A percentile compares a stretch with the other conserved stretches of the same genome.
phyloP scores from a whole-genome alignment of 2,329 filamentous ascomycete genomes.

The Aspergillus sp. region DNA sequence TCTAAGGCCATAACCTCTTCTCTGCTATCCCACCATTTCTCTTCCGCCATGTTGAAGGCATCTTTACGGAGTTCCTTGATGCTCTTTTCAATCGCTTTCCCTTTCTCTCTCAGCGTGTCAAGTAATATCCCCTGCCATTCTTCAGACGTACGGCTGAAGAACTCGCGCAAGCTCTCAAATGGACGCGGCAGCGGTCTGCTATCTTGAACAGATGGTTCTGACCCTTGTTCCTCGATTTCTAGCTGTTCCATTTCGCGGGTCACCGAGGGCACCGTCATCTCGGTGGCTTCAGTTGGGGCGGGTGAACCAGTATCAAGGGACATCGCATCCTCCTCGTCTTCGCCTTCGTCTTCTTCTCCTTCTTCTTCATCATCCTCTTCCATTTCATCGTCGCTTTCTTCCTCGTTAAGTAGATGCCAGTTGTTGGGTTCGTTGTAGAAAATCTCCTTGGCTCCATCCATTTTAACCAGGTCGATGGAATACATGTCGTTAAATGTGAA shows the following conservation, averaged over 20 bases:
- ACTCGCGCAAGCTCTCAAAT: constrained; percentile 87
- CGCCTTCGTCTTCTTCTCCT: constrained; percentile 44
- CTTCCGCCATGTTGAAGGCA: constrained; percentile 87
- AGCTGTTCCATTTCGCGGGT: constrained; percentile 38
- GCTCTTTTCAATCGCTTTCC: constrained; percentile 55
- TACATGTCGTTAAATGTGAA: constrained; percentile 96
- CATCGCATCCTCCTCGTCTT: constrained; percentile 49
- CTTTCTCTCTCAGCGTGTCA: constrained; percentile 69
- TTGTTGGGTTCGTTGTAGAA: constrained; percentile 83
- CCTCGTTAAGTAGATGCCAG: constrained; percentile 68
- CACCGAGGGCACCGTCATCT: constrained; percentile 36
- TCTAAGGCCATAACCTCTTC: constrained; percentile 90
- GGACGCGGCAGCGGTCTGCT: constrained; percentile 73
- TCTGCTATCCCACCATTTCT: constrained; percentile 98
- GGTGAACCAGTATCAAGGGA: constrained; percentile 39
- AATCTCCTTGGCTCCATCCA: constrained; percentile 90
- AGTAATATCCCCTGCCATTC: constrained; percentile 90
- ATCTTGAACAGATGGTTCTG: constrained; percentile 60
- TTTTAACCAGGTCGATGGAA: constrained; percentile 87
- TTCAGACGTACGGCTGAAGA: constrained; percentile 82
- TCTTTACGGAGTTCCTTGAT: constrained; percentile 91
- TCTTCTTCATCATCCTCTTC: constrained; percentile 46
- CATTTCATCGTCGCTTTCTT: constrained; percentile 59
- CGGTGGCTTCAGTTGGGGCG: constrained; percentile 39
- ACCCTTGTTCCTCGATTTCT: constrained; percentile 39